phyloP scores from a whole-genome alignment of 306 rosid genomes.

The Prosopis cineraria region DNA sequence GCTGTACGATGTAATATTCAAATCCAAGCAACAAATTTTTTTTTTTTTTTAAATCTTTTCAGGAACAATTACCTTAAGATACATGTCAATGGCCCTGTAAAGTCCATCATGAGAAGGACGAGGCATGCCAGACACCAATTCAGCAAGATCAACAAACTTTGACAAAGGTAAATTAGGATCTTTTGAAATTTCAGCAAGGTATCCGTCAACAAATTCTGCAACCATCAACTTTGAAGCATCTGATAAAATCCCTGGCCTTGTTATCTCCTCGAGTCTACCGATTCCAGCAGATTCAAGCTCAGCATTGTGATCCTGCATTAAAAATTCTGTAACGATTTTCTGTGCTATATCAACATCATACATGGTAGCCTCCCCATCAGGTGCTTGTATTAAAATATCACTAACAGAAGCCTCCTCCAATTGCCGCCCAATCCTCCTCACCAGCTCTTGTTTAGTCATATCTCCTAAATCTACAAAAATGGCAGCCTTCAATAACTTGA shows the following conservation, averaged over 20 bases:
- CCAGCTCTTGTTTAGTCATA: slow-evolving; percentile 57
- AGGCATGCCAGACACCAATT: slow-evolving; percentile 65
- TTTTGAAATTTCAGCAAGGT: slow-evolving; percentile 85
- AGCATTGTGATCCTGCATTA: slow-evolving; percentile 54
- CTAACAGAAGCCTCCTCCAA: slow-evolving; percentile 85
- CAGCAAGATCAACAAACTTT: slow-evolving; percentile 72
- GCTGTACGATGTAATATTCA: slow-evolving; percentile 6
- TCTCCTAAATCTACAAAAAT: slow-evolving; percentile 62
- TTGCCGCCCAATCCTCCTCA: slow-evolving; percentile 81
- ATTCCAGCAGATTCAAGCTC: slow-evolving; percentile 58
- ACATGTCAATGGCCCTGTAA: slow-evolving; percentile 87
- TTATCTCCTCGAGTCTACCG: slow-evolving; percentile 50
- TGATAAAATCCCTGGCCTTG: slow-evolving; percentile 72
- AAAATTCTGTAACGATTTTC: slow-evolving; percentile 67
- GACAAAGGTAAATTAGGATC: slow-evolving; percentile 70
- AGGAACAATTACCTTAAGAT: slow-evolving; percentile 69
- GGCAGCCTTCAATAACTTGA: slow-evolving; percentile 74
- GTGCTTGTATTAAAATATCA: slow-evolving; percentile 70
- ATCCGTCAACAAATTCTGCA: slow-evolving; percentile 80
- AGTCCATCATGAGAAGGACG: slow-evolving; percentile 83
- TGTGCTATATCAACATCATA: slow-evolving; percentile 69
- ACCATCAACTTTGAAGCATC: slow-evolving; percentile 95
- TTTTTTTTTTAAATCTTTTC: not conserved
- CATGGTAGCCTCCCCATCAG: slow-evolving; percentile 55
- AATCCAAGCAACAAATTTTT: not conserved